A percentile compares a stretch with the other conserved stretches of the same genome.
These are phyloP conservation scores for Heterobasidion irregulare DNA, from an alignment of 1,284 basidiomycete species.

Conservation along the genomic window DNA sequence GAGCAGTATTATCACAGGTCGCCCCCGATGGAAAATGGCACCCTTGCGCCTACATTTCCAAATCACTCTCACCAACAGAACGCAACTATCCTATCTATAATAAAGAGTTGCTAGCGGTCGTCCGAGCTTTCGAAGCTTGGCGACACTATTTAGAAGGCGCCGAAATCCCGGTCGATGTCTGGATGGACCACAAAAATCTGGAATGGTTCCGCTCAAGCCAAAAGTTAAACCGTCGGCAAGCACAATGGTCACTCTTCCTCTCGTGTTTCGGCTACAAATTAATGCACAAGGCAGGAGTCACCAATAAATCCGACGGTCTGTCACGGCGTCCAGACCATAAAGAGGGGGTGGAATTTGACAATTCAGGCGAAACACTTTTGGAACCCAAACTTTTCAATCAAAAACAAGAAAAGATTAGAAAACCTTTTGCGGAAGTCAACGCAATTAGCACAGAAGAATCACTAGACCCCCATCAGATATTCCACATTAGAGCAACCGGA, in stretches of 20 bases:
- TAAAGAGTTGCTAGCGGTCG: constrained; percentile 22
- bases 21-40: not conserved
- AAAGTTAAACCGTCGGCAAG: constrained; percentile 15
- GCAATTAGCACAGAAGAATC: too few relatives aligned
- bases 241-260: not conserved
- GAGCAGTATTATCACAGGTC: not conserved
- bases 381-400: not conserved
- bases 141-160: constrained; percentile 15
- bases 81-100: constrained; percentile 25
- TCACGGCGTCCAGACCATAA: not conserved
- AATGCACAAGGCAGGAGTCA: not conserved
- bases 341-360: not conserved
- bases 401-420: not conserved
- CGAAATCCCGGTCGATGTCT: constrained; percentile 8
- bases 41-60: not conserved
- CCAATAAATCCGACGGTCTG: not conserved
- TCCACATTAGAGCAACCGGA: too few relatives aligned
- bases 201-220: constrained; percentile 15
- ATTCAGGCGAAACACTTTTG: not conserved
- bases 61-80: not conserved
- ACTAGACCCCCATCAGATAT: too few relatives aligned
- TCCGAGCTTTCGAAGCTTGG: constrained; percentile 12
- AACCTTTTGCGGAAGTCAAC: too few relatives aligned
- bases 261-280: not conserved
- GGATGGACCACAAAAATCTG: constrained; percentile 20